Evolutionary conservation across 768 basidiomycete species (phyloP).

Genomic region (Omphalotus guepiniiformis): DNA sequence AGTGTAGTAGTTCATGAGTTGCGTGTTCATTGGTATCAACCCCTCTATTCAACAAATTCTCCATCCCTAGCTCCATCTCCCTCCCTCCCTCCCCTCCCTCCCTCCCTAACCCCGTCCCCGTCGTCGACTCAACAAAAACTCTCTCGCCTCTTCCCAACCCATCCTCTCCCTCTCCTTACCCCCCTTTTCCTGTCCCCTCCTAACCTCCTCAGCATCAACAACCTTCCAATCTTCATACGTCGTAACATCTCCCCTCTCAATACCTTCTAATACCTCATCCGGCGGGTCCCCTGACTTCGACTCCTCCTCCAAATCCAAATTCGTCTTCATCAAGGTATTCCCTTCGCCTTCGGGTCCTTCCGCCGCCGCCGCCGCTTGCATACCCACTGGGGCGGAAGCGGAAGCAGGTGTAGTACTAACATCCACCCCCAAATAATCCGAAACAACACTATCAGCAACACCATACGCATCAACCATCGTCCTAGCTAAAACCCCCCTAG

Average conservation of each 20-base stretch:
- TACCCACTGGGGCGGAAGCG: conserved; percentile 7
- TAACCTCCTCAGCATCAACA: conserved; percentile 69
- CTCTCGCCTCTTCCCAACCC: conserved; percentile 55
- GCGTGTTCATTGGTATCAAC: too few relatives aligned
- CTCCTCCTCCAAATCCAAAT: too few relatives aligned
- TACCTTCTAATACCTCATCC: conserved; percentile 37
- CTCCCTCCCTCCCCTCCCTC: too few relatives aligned
- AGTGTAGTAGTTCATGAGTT: too few relatives aligned
- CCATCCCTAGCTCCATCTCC: too few relatives aligned
- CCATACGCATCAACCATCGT: conserved; percentile 93
- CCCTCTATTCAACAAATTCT: too few relatives aligned
- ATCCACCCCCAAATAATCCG: conserved; percentile 47
- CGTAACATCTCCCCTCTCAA: conserved; percentile 38
- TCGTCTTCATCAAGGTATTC: too few relatives aligned
- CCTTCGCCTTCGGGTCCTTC: conserved; percentile 30
- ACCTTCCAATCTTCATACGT: conserved; percentile 71
- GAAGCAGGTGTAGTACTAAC: conserved; percentile 9
- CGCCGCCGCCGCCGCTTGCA: conserved; percentile 12
- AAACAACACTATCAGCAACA: conserved; percentile 66
- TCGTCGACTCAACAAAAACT: conserved; percentile 14
- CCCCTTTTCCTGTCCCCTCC: conserved; percentile 46
- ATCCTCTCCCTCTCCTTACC: conserved; percentile 83
- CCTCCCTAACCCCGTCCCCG: too few relatives aligned
- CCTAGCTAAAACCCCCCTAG: conserved; percentile 84
- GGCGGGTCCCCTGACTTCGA: conserved; percentile 40